phyloP scores from a whole-genome alignment of 176 grass and related monocot genomes.

The Coix lacrymajobi region DNA sequence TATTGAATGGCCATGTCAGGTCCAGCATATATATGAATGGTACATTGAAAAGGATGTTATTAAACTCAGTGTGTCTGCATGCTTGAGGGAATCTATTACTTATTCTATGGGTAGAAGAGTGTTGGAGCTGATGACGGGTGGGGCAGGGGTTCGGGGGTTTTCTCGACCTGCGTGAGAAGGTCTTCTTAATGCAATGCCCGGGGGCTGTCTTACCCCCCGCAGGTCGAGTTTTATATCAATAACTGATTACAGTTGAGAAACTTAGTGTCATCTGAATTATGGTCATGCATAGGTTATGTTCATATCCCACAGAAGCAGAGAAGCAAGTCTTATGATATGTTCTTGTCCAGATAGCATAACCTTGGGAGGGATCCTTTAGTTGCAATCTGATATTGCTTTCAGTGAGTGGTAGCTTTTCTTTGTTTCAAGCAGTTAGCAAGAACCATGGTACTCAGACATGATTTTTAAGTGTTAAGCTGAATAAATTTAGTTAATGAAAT shows the following conservation, averaged over 20 bases:
- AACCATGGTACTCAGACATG: background rate
- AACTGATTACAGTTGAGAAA: background rate
- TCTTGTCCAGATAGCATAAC: background rate
- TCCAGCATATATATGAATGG: slow-evolving; percentile 7
- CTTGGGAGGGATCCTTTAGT: background rate
- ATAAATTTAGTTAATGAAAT: background rate
- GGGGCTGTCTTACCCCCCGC: too few species aligned
- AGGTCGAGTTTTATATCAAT: too few species aligned
- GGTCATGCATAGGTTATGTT: background rate
- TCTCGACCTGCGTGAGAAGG: too few species aligned
- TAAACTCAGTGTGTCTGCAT: background rate
- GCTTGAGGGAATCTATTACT: background rate
- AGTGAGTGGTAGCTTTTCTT: background rate
- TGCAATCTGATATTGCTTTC: background rate
- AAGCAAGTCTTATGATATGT: background rate
- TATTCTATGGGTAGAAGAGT: background rate
- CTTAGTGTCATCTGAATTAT: background rate
- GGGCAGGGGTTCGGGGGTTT: too few species aligned
- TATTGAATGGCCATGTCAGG: background rate
- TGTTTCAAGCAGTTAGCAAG: background rate
- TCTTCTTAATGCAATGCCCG: too few species aligned
- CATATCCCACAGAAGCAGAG: background rate
- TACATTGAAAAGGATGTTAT: slow-evolving; percentile 1
- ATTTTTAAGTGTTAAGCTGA: background rate
- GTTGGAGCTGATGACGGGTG: background rate